Evolutionary conservation across 225 moss, liverwort and hornwort genomes (phyloP).

Genomic region (Climacium dendroides): DNA sequence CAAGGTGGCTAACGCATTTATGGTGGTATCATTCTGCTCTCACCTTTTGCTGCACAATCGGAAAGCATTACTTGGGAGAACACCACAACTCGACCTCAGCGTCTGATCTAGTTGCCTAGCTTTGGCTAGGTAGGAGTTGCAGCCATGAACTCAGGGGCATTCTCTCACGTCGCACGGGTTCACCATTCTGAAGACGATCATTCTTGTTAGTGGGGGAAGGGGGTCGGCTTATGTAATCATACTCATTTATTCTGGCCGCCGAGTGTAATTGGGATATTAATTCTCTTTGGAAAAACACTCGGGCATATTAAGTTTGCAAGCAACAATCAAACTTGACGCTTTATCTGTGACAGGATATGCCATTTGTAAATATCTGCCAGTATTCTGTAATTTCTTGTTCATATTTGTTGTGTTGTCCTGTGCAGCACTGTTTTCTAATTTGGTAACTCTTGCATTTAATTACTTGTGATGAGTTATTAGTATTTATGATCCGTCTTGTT

Average conservation of each 20-base stretch:
- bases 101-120: background rate
- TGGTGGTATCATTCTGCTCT: background rate
- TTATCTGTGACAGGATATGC: background rate
- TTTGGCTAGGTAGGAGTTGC: background rate
- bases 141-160: background rate
- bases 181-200: slow-evolving; percentile 7
- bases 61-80: background rate
- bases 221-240: slow-evolving; percentile 7
- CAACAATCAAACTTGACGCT: background rate
- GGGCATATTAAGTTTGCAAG: background rate
- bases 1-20: slow-evolving; percentile 37
- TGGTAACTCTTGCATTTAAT: background rate
- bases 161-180: slow-evolving; percentile 7
- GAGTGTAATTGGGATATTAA: background rate
- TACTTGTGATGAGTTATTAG: background rate
- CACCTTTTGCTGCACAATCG: background rate
- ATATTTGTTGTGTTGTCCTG: background rate
- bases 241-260: slow-evolving; percentile 17
- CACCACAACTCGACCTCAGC: background rate
- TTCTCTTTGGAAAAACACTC: background rate
- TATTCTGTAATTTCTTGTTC: background rate
- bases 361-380: slow-evolving; percentile 12
- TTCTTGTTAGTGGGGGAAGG: slow-evolving; percentile 4
- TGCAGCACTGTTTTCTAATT: background rate
- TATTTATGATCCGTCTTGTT: background rate